Evolutionary conservation across 2,329 filamentous ascomycete genomes (phyloP).

Genomic region (Cytospora mali): DNA sequence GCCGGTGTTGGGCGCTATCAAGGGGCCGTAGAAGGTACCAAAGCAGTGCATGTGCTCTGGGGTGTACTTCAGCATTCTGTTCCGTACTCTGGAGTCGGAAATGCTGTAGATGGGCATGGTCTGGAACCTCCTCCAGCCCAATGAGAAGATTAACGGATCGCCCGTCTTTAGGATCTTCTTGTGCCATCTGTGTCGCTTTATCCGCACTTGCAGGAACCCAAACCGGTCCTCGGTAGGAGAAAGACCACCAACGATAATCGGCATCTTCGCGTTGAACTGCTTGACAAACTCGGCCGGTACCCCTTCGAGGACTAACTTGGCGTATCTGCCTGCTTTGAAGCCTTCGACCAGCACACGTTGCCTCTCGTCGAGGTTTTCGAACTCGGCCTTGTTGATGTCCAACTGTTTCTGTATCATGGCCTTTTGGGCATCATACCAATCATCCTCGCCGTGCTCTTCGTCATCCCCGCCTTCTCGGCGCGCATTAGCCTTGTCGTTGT

Average conservation of each 20-base stretch:
- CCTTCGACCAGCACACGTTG: constrained; percentile 87
- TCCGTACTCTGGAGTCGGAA: constrained; percentile 87
- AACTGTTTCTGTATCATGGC: constrained; percentile 92
- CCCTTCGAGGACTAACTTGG: constrained; percentile 83
- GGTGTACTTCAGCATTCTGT: constrained; percentile 98
- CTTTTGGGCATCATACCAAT: constrained; percentile 98
- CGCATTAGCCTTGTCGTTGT: constrained; percentile 82
- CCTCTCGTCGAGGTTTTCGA: constrained; percentile 80
- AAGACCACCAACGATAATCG: constrained; percentile 88
- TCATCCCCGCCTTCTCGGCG: constrained; percentile 68
- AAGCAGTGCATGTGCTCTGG: constrained; percentile 99
- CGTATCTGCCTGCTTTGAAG: constrained; percentile 89
- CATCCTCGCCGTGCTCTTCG: constrained; percentile 91
- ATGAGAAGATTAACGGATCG: constrained; percentile 93
- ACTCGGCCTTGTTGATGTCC: constrained; percentile 95
- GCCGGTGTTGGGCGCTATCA: constrained; percentile 93
- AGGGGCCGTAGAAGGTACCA: constrained; percentile 90
- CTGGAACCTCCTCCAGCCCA: constrained; percentile 96
- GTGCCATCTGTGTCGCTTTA: constrained; percentile 98
- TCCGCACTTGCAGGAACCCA: constrained; percentile 91
- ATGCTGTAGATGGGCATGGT: constrained; percentile 91
- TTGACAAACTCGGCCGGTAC: constrained; percentile 89
- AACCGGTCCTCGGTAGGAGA: constrained; percentile 93
- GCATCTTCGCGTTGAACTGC: constrained; percentile 79
- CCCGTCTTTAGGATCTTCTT: constrained; percentile 99